Base-by-base conservation (phyloP, 1,284 basidiomycete genomes). In the Puccinia horiana region DNA sequence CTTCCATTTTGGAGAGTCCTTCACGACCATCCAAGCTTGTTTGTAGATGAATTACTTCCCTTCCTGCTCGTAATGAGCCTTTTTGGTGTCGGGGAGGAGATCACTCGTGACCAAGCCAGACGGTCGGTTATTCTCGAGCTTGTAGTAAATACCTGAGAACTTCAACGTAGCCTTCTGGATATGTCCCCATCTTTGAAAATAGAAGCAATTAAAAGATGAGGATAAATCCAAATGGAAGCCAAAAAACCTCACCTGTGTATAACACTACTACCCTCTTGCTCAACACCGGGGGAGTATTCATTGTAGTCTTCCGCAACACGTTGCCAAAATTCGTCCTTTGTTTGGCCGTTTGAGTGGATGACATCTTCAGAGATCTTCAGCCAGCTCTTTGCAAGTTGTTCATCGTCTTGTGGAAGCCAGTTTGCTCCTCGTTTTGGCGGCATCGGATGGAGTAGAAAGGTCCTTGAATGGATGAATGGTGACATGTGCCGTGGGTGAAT, bases 381-480 rank as follows among this genome's bases (percentile, higher is more conserved):
- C 69, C 69, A 44, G 47, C 40, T 44, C 44, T 70, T 70, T 44
- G 67, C 67, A 44, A 70, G 67, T 47, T 70, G 67, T 70, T 70
- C 44, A 20, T 72, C 44, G n/a, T n/a, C n/a, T n/a, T n/a, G n/a
- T n/a, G n/a, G n/a, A n/a, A n/a, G n/a, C n/a, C n/a, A n/a, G n/a
- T 72, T 72, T 54, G 72, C 20, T 5, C 47, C 44, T 23, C 49
- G 8, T 74, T 74, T 74, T 23, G 58, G 18, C 2, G 58, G 58
- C 29, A 63, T 63, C 42, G 42, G 42, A 8, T 44, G 42, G n/a
- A n/a, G n/a, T n/a, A n/a, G n/a, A n/a, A n/a, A n/a, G n/a, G n/a
- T n/a, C n/a, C n/a, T n/a, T n/a, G n/a, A n/a, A n/a, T n/a, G n/a
- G n/a, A n/a, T n/a, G n/a, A n/a, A n/a, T n/a, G n/a, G n/a, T n/a